A percentile compares a stretch with the other conserved stretches of the same genome.
Conservation (phyloP, 805 yeast genomes). For the Blastobotrys parvus region DNA sequence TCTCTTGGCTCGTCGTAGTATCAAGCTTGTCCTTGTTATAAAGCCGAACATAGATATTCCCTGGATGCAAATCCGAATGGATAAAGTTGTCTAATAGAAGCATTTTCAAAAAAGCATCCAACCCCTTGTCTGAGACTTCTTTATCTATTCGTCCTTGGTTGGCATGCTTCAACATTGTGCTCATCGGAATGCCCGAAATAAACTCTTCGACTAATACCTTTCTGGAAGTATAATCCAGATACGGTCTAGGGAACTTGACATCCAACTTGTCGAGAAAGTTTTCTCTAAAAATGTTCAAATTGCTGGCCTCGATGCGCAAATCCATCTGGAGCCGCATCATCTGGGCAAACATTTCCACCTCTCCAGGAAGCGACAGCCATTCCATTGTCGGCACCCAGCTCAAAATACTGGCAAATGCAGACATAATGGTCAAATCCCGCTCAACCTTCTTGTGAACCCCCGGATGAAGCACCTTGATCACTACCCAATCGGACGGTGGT, state of each 20-base stretch:
- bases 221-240: conserved; percentile 53
- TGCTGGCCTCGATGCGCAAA: conserved; percentile 79
- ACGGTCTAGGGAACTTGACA: conserved; percentile 76
- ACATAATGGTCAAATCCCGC: conserved; percentile 81
- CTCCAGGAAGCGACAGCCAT: conserved; percentile 93
- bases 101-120: conserved; percentile 91
- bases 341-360: conserved; percentile 77
- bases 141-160: conserved; percentile 35
- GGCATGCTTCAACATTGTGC: conserved; percentile 45
- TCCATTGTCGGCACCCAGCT: conserved; percentile 88
- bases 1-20: conserved; percentile 14
- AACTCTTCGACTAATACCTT: conserved; percentile 79
- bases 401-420: conserved; percentile 61
- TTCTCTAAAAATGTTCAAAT: conserved; percentile 59
- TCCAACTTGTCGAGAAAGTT: conserved; percentile 54
- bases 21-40: conserved; percentile 29
- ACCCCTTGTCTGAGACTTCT: conserved; percentile 65
- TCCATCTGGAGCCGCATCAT: conserved; percentile 88
- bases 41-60: conserved; percentile 77
- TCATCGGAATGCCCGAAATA: conserved; percentile 77
- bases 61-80: conserved; percentile 96
- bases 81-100: conserved; percentile 85
- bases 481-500: conserved; percentile 44
- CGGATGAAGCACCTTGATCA: conserved; percentile 91
- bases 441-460: conserved; percentile 60